These are phyloP conservation scores for Paramecium caudatum DNA, from an alignment of 73 alveolate species.

Conservation along the genomic window DNA sequence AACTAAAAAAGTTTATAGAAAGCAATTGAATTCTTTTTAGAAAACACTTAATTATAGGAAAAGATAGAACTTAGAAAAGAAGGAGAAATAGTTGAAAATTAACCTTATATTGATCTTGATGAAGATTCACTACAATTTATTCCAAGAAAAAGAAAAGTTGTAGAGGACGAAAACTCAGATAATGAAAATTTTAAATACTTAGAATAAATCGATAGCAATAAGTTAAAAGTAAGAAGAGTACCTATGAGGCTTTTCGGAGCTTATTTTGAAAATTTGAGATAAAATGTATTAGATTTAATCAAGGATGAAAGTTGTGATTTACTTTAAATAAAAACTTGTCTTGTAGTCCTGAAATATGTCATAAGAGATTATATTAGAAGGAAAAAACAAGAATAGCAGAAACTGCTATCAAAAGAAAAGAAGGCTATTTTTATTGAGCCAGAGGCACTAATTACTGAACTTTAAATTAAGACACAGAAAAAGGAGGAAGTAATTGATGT, in stretches of 20 bases:
- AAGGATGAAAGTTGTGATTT: conserved; percentile 12
- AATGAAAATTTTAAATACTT: conserved; percentile 27
- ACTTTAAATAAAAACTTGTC: neutral
- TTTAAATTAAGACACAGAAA: too few species aligned
- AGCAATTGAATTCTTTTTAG: conserved; percentile 46
- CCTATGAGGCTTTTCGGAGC: conserved; percentile 53
- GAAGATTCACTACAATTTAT: conserved; percentile 5
- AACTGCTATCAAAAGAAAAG: conserved; percentile 19
- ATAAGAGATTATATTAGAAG: conserved; percentile 26
- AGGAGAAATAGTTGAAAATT: conserved; percentile 2
- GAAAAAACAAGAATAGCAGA: neutral
- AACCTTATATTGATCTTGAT: conserved; percentile 9
- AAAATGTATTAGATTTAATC: conserved; percentile 17
- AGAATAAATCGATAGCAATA: conserved; percentile 15
- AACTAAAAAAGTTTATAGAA: neutral
- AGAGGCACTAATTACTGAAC: too few species aligned
- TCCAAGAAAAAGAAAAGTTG: conserved; percentile 16
- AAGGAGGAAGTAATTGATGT: neutral
- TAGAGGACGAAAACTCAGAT: conserved; percentile 27
- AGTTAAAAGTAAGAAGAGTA: conserved; percentile 33
- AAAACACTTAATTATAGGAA: conserved; percentile 11
- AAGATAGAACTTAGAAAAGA: conserved; percentile 13
- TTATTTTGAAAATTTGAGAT: conserved; percentile 10
- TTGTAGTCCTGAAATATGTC: neutral
- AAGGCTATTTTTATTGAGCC: too few species aligned